Evolutionary conservation across 2,329 filamentous ascomycete species (phyloP), one percentile per base, ranked within the genome.

Genomic region (Coniochaeta ligniaria): DNA sequence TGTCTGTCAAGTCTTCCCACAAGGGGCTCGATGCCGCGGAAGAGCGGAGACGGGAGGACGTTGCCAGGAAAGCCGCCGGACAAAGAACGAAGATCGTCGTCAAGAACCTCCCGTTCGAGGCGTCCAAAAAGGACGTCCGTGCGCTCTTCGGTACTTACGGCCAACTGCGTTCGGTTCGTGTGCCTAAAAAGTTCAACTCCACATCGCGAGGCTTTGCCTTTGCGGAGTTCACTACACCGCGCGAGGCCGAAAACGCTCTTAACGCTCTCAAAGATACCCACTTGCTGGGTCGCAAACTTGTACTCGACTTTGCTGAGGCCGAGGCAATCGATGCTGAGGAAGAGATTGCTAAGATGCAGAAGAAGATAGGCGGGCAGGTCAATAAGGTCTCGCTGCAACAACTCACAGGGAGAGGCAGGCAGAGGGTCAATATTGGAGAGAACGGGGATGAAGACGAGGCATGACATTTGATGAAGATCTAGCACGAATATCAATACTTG

Each of bases 91-190:
- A 98, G 82, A 89, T 99, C 71, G 88, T 98, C 75, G 89, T 99
- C 79, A 99, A 98, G 81, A 99, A 99, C 79, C 78, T 99, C 75
- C 94, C 95, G 22, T 99, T 99, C 78, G 92, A 98, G 78, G 89
- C 91, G 57, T 89, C 87, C 59, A 97, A 96, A 80, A 95, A 96
- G 74, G 95, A 99, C 72, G 83, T 99, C 61, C 86, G 91, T 64
- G 81, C 89, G 59, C 81, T 98, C 47, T 93, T 98, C 72, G 87
- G 90, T 63, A 87, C 91, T 38, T 98, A 97, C 75, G 96, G 95
- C 54, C 89, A 96, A 73, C 85, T 99, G 64, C 89, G 92, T 70
- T 94, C 92, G 59, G 91, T 99, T 63, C 90, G 95, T 64, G 85
- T 99, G 70, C 95, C 95, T 59, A 93, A 96, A 79, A 98, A 97